These are phyloP conservation scores for Suaeda aralocaspica DNA, from an alignment of 148 eudicot species.

Conservation along the genomic window DNA sequence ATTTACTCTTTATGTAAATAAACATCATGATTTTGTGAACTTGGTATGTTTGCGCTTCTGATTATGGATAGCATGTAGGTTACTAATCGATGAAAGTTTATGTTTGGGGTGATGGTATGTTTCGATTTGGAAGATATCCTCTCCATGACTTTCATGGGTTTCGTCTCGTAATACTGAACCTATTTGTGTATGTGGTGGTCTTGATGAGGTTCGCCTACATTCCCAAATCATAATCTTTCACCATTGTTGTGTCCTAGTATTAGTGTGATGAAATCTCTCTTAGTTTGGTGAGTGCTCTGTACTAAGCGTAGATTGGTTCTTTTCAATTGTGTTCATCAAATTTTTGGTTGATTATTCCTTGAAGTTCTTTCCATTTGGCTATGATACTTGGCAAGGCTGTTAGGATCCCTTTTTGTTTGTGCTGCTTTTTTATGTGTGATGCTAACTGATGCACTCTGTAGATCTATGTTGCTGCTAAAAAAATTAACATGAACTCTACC, in stretches of 20 bases:
- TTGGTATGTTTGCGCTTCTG: not conserved
- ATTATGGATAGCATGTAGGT: not conserved
- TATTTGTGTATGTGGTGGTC: too few relatives aligned
- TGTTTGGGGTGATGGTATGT: not conserved
- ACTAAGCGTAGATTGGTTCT: not conserved
- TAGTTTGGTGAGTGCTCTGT: not conserved
- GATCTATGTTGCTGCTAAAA: not conserved
- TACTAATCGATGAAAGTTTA: not conserved
- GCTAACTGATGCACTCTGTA: not conserved
- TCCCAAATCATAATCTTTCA: not conserved
- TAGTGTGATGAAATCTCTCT: not conserved
- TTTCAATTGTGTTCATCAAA: not conserved
- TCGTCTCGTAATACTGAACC: too few relatives aligned
- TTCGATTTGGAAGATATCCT: not conserved
- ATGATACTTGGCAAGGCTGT: not conserved
- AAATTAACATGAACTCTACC: not conserved
- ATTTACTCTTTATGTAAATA: not conserved
- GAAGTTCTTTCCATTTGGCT: not conserved
- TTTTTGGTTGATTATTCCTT: not conserved
- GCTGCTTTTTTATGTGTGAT: not conserved
- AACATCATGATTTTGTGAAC: not conserved
- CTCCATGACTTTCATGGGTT: not conserved
- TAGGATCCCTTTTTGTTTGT: not conserved
- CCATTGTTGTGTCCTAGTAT: not conserved
- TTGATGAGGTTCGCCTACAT: not conserved